Conservation (phyloP, 768 basidiomycete species). For the Mycena polygramma region DNA sequence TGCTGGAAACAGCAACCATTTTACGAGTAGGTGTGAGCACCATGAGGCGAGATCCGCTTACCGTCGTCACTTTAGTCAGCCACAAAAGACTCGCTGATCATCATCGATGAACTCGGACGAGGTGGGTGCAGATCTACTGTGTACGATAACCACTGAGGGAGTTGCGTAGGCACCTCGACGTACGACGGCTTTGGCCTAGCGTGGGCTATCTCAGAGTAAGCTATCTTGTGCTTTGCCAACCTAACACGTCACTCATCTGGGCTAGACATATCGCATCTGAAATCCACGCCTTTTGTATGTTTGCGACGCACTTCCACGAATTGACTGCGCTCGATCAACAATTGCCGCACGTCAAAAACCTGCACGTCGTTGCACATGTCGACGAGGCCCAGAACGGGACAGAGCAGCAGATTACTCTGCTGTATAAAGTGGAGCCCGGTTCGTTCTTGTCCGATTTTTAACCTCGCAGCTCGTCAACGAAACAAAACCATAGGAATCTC, state of each 20-base stretch:
- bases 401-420: conserved; percentile 84
- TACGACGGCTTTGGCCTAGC: conserved; percentile 98
- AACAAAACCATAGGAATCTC: conserved; percentile 72
- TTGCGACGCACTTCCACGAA: conserved; percentile 99
- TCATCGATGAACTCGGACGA: conserved; percentile 97
- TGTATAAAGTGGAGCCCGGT: conserved; percentile 97
- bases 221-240: conserved; percentile 3
- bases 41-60: neutral
- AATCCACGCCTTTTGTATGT: conserved; percentile 94
- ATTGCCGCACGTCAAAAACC: conserved; percentile 88
- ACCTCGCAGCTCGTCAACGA: neutral
- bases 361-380: conserved; percentile 97
- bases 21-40: conserved; percentile 69
- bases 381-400: conserved; percentile 78
- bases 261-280: conserved; percentile 91
- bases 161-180: conserved; percentile 83
- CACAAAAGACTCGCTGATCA: conserved; percentile 91
- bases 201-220: conserved; percentile 98
- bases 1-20: conserved; percentile 98
- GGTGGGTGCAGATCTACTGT: conserved; percentile 55
- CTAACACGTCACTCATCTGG: conserved; percentile 9
- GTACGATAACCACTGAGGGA: neutral
- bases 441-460: conserved; percentile 38
- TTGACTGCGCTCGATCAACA: conserved; percentile 92
- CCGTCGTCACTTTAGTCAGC: conserved; percentile 71